These are phyloP conservation scores for Mycena rebaudengoi DNA, from an alignment of 768 basidiomycete species.

Conservation along the genomic window DNA sequence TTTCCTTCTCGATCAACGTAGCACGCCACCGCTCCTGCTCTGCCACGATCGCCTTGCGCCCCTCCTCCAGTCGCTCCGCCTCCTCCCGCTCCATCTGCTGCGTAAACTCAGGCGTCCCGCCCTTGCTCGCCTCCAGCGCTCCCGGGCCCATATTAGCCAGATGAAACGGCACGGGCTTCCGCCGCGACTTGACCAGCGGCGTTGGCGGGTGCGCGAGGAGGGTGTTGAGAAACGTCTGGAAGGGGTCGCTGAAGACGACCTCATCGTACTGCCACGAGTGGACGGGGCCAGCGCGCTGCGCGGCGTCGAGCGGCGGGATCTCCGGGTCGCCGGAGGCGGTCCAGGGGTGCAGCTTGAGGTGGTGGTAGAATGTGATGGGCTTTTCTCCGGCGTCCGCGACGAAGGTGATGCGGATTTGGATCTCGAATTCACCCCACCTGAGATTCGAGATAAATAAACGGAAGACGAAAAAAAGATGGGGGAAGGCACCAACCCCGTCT, in stretches of 20 bases:
- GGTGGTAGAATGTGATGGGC: constrained; percentile 85
- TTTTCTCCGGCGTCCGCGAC: constrained; percentile 92
- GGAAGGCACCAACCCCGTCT: constrained; percentile 76
- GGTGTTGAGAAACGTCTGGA: constrained; percentile 82
- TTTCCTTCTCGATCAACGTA: constrained; percentile 81
- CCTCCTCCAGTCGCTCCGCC: constrained; percentile 79
- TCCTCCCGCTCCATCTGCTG: constrained; percentile 89
- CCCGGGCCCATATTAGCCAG: constrained; percentile 65
- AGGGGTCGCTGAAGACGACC: constrained; percentile 95
- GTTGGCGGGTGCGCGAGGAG: constrained; percentile 87
- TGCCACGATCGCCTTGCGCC: constrained; percentile 70
- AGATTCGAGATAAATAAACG: background rate
- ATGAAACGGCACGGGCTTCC: constrained; percentile 77
- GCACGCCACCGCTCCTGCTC: constrained; percentile 81
- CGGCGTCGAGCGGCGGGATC: constrained; percentile 71
- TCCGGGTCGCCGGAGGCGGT: constrained; percentile 67
- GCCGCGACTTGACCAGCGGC: constrained; percentile 70
- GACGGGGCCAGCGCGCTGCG: constrained; percentile 77
- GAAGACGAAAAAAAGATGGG: background rate
- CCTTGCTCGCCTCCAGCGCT: constrained; percentile 73
- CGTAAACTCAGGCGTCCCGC: constrained; percentile 85
- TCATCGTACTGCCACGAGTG: constrained; percentile 99
- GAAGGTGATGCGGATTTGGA: constrained; percentile 92
- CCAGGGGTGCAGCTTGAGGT: constrained; percentile 96
- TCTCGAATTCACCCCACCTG: constrained; percentile 99